Percentiles rank a stretch among this genome's conserved stretches.
These are phyloP conservation scores for Penicillium samsonianum DNA, from an alignment of 495 filamentous ascomycete genomes.

Conservation along the genomic window DNA sequence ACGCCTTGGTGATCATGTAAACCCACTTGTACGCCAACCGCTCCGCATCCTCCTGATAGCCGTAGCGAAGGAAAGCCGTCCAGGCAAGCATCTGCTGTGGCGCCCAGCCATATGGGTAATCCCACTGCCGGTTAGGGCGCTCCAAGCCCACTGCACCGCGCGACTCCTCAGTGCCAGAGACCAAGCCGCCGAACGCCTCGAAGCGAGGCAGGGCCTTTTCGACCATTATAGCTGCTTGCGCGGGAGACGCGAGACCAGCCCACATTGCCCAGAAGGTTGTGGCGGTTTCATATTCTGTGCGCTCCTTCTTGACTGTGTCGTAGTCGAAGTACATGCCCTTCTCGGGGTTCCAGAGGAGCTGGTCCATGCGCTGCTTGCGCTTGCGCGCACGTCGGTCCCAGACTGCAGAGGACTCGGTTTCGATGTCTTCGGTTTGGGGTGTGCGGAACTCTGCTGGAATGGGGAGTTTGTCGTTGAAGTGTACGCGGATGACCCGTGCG, in stretches of 20 bases:
- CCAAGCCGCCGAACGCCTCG: conserved; percentile 83
- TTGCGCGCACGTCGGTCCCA: conserved; percentile 87
- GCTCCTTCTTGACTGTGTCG: conserved; percentile 76
- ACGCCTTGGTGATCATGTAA: conserved; percentile 95
- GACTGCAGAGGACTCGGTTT: conserved; percentile 73
- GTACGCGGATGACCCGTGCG: conserved; percentile 71
- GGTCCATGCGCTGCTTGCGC: conserved; percentile 78
- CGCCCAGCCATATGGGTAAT: conserved; percentile 97
- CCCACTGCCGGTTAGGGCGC: conserved; percentile 93
- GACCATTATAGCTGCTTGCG: conserved; percentile 77
- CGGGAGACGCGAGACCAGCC: conserved; percentile 80
- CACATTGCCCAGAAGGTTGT: conserved; percentile 98
- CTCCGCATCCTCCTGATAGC: conserved; percentile 85
- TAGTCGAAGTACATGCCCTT: conserved; percentile 98
- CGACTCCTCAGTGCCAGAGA: conserved; percentile 83
- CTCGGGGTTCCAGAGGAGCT: conserved; percentile 86
- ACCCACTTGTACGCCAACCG: conserved; percentile 91
- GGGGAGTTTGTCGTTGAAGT: conserved; percentile 75
- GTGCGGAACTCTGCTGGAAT: conserved; percentile 80
- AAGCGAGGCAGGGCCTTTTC: conserved; percentile 76
- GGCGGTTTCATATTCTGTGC: conserved; percentile 76
- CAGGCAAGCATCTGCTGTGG: conserved; percentile 98
- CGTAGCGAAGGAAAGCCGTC: conserved; percentile 86
- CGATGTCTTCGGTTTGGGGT: conserved; percentile 52
- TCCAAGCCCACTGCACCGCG: conserved; percentile 77